Percentiles rank a stretch among this genome's conserved stretches.
Conservation (phyloP, 2,329 filamentous ascomycete genomes). For the Leptodontidium sp. region DNA sequence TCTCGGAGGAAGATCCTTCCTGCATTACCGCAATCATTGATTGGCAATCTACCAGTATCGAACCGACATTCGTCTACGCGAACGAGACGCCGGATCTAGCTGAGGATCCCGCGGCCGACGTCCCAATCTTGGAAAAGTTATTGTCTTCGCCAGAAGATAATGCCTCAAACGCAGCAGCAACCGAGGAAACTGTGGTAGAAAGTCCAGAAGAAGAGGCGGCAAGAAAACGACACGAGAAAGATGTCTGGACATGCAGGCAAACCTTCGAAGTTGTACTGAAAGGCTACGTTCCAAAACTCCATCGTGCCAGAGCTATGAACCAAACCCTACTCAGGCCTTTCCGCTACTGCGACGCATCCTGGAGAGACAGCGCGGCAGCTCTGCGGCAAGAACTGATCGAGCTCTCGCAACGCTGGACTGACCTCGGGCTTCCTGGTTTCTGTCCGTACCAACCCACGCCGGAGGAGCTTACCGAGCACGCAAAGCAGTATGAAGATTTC, state of each 20-base stretch:
- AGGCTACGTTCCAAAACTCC: slow-evolving; percentile 13
- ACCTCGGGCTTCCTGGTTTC: slow-evolving; percentile 11
- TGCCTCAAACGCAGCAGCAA: background rate
- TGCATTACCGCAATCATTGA: slow-evolving; percentile 7
- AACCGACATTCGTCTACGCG: slow-evolving; percentile 13
- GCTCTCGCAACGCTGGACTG: slow-evolving; percentile 15
- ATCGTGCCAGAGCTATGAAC: slow-evolving; percentile 3
- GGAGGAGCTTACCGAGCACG: slow-evolving; percentile 1
- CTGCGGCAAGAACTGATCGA: slow-evolving; percentile 12
- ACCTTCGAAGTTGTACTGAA: slow-evolving; percentile 15
- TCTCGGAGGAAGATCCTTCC: slow-evolving; percentile 17
- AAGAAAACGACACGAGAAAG: slow-evolving; percentile 14
- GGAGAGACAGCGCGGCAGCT: slow-evolving; percentile 13
- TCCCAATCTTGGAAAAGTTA: slow-evolving; percentile 13
- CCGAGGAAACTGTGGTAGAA: background rate
- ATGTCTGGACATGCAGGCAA: slow-evolving; percentile 17
- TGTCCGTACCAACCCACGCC: slow-evolving; percentile 14
- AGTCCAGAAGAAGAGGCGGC: slow-evolving; percentile 1
- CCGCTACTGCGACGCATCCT: slow-evolving; percentile 12
- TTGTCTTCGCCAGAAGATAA: slow-evolving; percentile 8
- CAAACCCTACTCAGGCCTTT: slow-evolving; percentile 15
- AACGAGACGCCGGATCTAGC: slow-evolving; percentile 16
- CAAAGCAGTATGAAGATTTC: slow-evolving; percentile 14
- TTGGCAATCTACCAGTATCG: slow-evolving; percentile 17
- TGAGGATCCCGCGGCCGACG: slow-evolving; percentile 13